These are phyloP conservation scores for Paradendryphiella salina DNA, from an alignment of 2,329 filamentous ascomycete species.

Conservation along the genomic window DNA sequence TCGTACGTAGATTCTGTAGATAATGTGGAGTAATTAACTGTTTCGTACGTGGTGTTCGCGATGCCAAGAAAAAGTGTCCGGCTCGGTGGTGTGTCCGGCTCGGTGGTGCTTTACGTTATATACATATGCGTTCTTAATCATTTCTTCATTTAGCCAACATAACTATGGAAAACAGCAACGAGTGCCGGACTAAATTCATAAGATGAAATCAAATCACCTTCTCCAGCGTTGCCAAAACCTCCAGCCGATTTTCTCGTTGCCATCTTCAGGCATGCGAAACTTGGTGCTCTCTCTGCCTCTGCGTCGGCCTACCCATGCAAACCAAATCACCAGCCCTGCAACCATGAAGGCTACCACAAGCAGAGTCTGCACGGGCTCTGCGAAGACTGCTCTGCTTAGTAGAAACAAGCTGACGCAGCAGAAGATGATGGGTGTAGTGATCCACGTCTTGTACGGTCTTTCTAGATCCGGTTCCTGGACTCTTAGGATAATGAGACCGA, in stretches of 20 bases:
- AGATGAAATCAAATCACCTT: not conserved
- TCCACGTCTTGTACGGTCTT: constrained; percentile 93
- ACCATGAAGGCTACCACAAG: constrained; percentile 84
- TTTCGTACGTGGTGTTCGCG: too few species aligned
- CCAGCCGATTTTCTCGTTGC: constrained; percentile 45
- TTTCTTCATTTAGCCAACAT: constrained; percentile 3
- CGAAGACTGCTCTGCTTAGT: constrained; percentile 84
- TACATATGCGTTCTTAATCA: not conserved
- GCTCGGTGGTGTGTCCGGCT: too few species aligned
- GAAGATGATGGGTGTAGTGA: constrained; percentile 94
- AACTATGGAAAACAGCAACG: too few species aligned
- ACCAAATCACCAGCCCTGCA: constrained; percentile 84
- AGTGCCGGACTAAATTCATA: not conserved
- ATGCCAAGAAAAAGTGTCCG: too few species aligned
- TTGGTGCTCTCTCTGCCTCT: constrained; percentile 32
- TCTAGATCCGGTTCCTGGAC: constrained; percentile 86
- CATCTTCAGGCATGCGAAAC: constrained; percentile 27
- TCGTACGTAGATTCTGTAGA: too few species aligned
- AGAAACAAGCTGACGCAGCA: constrained; percentile 96
- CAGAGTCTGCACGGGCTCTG: constrained; percentile 85
- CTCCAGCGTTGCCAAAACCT: constrained; percentile 53
- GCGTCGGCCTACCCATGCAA: constrained; percentile 72
- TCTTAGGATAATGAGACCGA: constrained; percentile 87
- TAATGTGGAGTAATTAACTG: too few species aligned
- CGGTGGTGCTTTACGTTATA: too few species aligned